Evolutionary conservation across 2,329 filamentous ascomycete species (phyloP).

Genomic region (Diaporthe caulivora): DNA sequence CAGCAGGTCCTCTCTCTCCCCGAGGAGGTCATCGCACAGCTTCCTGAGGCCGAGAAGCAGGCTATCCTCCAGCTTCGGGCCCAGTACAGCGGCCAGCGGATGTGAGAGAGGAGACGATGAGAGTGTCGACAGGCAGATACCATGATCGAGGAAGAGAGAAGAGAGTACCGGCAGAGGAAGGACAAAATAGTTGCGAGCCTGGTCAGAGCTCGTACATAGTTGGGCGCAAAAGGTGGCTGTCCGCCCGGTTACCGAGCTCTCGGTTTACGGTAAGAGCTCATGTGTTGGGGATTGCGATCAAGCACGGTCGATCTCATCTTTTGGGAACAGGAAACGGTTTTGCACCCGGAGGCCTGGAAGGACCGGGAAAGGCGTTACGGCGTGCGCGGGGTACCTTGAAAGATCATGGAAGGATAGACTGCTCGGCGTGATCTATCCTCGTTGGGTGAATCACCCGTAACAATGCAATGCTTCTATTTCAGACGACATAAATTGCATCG

Average conservation of each 20-base stretch:
- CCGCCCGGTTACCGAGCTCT: neutral
- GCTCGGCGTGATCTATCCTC: neutral
- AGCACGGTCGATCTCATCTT: neutral
- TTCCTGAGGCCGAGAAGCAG: constrained; percentile 79
- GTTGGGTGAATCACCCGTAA: neutral
- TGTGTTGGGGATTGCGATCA: neutral
- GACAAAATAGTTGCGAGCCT: neutral
- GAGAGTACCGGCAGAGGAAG: neutral
- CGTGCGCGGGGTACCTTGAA: neutral
- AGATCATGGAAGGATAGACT: constrained; percentile 7
- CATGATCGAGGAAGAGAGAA: neutral
- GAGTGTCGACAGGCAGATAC: neutral
- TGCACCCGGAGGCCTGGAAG: neutral
- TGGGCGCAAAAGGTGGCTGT: neutral
- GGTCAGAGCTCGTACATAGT: neutral
- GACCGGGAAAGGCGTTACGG: constrained; percentile 22
- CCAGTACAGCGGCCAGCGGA: constrained; percentile 35
- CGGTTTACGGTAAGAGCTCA: neutral
- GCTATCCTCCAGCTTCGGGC: constrained; percentile 85
- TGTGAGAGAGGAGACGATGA: neutral
- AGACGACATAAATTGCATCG: neutral
- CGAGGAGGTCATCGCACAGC: constrained; percentile 81
- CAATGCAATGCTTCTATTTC: constrained; percentile 19
- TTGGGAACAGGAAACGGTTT: neutral
- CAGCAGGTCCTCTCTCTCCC: constrained; percentile 85